Conservation (phyloP, 495 filamentous ascomycete species). For the Xylaria intraflava region DNA sequence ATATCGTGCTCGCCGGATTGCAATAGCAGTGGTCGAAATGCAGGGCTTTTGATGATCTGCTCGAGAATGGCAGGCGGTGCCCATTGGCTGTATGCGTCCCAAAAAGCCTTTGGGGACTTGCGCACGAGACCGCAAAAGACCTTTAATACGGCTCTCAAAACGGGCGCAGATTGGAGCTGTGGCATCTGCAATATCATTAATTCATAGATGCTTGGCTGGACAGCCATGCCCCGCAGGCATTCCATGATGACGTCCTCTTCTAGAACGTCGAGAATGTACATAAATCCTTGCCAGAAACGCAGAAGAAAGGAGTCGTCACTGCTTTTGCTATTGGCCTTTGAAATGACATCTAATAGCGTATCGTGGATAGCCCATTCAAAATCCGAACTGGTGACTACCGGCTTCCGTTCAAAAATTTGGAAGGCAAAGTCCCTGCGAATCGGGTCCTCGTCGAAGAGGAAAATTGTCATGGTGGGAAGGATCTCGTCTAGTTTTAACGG, state of each 20-base stretch:
- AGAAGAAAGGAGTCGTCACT: conserved; percentile 40
- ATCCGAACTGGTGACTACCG: conserved; percentile 53
- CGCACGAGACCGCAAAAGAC: conserved; percentile 61
- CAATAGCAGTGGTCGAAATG: conserved; percentile 55
- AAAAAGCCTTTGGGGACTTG: conserved; percentile 71
- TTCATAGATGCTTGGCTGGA: conserved; percentile 61
- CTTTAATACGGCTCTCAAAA: conserved; percentile 56
- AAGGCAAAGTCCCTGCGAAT: conserved; percentile 60
- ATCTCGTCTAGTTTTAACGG: conserved; percentile 62
- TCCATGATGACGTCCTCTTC: conserved; percentile 71
- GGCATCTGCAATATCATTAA: conserved; percentile 69
- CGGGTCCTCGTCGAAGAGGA: conserved; percentile 64
- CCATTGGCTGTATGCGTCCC: conserved; percentile 76
- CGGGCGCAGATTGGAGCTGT: conserved; percentile 45
- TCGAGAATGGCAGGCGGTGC: conserved; percentile 68
- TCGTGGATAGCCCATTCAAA: conserved; percentile 80
- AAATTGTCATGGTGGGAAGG: conserved; percentile 70
- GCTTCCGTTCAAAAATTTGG: conserved; percentile 56
- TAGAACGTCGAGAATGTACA: conserved; percentile 60
- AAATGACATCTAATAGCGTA: conserved; percentile 45
- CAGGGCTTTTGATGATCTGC: conserved; percentile 64
- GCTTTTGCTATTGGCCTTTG: conserved; percentile 42
- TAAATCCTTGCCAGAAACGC: conserved; percentile 69
- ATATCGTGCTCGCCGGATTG: conserved; percentile 49
- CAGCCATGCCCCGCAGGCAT: conserved; percentile 68